These are phyloP conservation scores for Eremochloa ophiuroides DNA, from an alignment of 176 grass and related monocot genomes.

Conservation along the genomic window DNA sequence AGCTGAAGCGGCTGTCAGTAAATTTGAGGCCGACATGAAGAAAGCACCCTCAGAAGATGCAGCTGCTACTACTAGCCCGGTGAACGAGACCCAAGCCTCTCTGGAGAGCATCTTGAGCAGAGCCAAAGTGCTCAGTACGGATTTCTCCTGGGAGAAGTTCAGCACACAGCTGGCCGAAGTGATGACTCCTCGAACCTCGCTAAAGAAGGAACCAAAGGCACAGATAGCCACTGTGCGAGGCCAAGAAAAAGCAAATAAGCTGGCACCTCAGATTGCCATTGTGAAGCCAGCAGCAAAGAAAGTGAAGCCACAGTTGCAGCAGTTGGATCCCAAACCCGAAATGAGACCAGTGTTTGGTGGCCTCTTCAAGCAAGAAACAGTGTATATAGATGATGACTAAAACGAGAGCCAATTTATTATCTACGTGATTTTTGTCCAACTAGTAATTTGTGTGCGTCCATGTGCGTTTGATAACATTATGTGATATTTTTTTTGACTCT, in stretches of 20 bases:
- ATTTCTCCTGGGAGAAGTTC: conserved; percentile 77
- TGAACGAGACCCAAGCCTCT: conserved; percentile 34
- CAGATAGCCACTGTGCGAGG: conserved; percentile 81
- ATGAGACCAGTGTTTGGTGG: conserved; percentile 84
- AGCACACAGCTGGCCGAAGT: conserved; percentile 50
- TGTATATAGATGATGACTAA: conserved; percentile 85
- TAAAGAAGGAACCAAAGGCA: conserved; percentile 44
- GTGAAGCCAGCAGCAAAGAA: conserved; percentile 66
- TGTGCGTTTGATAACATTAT: too few relatives aligned
- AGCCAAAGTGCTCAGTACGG: conserved; percentile 49
- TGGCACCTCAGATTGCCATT: conserved; percentile 66
- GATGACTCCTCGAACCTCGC: neutral
- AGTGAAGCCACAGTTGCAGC: conserved; percentile 31
- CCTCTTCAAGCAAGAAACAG: conserved; percentile 91
- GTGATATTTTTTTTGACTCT: too few relatives aligned
- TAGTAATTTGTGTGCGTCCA: too few relatives aligned
- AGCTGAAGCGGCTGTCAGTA: conserved; percentile 37
- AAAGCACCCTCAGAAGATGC: conserved; percentile 17
- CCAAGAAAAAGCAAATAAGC: conserved; percentile 73
- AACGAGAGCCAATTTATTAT: neutral
- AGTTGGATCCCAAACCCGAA: conserved; percentile 51
- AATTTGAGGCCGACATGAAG: conserved; percentile 20
- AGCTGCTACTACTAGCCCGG: neutral
- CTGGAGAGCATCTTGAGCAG: conserved; percentile 50
- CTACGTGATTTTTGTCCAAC: conserved; percentile 28